phyloP scores from a whole-genome alignment of 164 flowering plant species.

The Santalum album region DNA sequence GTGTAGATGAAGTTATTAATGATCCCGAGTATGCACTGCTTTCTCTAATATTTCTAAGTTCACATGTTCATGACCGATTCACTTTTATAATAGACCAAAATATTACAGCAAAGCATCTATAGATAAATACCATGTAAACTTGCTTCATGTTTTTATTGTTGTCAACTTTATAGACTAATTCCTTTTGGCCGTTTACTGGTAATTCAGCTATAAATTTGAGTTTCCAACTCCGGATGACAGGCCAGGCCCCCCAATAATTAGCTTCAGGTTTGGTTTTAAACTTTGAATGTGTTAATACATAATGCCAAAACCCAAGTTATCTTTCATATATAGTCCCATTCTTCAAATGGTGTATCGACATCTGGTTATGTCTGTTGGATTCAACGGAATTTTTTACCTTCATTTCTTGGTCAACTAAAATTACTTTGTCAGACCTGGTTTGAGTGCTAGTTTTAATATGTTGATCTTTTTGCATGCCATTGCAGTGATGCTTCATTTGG shows the following conservation, averaged over 20 bases:
- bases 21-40: conserved; percentile 79
- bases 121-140: background rate
- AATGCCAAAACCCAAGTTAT: background rate
- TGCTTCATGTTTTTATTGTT: background rate
- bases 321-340: background rate
- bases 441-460: background rate
- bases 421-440: background rate
- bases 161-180: background rate
- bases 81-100: background rate
- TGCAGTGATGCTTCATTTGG: conserved; percentile 99
- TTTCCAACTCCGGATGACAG: conserved; percentile 96
- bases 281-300: background rate
- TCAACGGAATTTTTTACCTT: background rate
- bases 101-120: no score
- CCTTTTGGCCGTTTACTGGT: background rate
- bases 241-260: conserved; percentile 91
- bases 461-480: conserved; percentile 9
- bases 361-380: background rate
- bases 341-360: background rate
- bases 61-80: background rate
- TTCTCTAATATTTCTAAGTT: background rate
- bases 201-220: conserved; percentile 92
- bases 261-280: conserved; percentile 76
- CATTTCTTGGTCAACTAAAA: background rate
- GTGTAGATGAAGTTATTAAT: conserved; percentile 81